Conservation (phyloP, 768 basidiomycete genomes). For the Gyrodon lividus region DNA sequence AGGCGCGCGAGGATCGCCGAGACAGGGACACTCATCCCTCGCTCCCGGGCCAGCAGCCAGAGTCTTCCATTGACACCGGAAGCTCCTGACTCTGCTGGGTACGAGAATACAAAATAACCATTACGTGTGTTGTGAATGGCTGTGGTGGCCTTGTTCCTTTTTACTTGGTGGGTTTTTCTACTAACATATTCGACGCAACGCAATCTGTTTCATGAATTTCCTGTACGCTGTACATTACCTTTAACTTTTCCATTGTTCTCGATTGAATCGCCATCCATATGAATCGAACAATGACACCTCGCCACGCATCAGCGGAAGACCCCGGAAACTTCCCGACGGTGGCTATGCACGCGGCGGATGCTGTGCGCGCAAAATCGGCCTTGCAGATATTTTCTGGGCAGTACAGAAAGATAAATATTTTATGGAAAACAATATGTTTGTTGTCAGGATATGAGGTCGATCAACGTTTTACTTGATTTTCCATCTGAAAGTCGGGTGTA, state of each 20-base stretch:
- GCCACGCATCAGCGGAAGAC: conserved; percentile 2
- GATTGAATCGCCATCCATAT: neutral
- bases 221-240: conserved; percentile 2
- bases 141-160: neutral
- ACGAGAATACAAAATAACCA: neutral
- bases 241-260: conserved; percentile 4
- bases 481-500: neutral
- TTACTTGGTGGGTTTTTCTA: neutral
- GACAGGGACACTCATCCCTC: conserved; percentile 53
- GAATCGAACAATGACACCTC: conserved; percentile 10
- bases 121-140: neutral
- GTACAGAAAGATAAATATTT: neutral
- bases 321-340: neutral
- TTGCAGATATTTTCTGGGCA: neutral
- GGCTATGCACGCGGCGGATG: neutral
- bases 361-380: neutral
- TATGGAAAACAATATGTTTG: too few species aligned
- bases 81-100: conserved; percentile 22
- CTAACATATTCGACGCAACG: neutral
- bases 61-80: conserved; percentile 36
- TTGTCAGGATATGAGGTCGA: too few species aligned
- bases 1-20: conserved; percentile 69
- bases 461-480: neutral
- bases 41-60: conserved; percentile 50
- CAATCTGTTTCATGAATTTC: neutral